Conservation (phyloP, 371 early-diverging fungal genomes). For the Zopfochytrium polystomum region DNA sequence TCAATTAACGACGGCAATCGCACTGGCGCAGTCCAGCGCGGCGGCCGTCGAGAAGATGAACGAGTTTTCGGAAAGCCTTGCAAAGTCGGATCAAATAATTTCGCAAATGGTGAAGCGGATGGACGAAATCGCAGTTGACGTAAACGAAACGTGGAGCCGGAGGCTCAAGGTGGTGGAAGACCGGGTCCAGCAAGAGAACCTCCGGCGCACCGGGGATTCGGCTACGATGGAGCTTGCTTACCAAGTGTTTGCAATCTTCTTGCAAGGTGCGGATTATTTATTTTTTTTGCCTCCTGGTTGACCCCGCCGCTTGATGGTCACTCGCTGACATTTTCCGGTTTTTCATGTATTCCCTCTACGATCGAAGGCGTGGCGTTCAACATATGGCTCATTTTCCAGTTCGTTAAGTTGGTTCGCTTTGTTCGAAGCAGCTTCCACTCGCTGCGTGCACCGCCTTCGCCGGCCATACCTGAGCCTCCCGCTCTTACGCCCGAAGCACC, state of each 20-base stretch:
- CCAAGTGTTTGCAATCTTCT: constrained; percentile 3
- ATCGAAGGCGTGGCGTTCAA: no score
- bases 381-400: no score
- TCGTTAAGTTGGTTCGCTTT: no score
- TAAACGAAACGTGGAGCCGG: constrained; percentile 12
- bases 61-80: not conserved
- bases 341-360: no score
- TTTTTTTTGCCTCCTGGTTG: not conserved
- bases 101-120: constrained; percentile 8
- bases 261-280: constrained; percentile 10
- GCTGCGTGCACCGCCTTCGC: no score
- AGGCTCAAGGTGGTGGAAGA: constrained; percentile 13
- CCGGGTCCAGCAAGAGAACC: constrained; percentile 4
- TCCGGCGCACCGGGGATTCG: constrained; percentile 1
- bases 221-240: constrained; percentile 9
- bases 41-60: not conserved
- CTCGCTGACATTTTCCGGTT: no score
- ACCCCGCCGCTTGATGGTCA: no score
- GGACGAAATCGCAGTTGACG: constrained; percentile 14
- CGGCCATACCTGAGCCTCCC: no score
- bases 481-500: no score
- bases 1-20: no score
- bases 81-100: not conserved
- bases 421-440: no score
- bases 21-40: not conserved